Percentiles rank a stretch among this genome's conserved stretches.
Conservation (phyloP, 805 yeast species). For the Torulaspora indica region DNA sequence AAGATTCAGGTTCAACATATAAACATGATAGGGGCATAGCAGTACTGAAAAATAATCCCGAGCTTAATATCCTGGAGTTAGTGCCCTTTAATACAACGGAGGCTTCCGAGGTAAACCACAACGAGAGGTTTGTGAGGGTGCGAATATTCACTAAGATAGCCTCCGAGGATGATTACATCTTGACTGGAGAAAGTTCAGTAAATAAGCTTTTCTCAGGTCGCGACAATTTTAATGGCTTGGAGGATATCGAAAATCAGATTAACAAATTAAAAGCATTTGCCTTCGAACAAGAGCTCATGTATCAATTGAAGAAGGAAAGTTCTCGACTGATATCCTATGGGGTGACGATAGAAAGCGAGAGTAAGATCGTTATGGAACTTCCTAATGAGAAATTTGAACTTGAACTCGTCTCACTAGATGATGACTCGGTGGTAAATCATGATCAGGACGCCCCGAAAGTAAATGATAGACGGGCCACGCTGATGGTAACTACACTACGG, state of each 20-base stretch:
- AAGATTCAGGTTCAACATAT: constrained; percentile 81
- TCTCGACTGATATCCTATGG: constrained; percentile 61
- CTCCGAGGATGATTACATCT: constrained; percentile 46
- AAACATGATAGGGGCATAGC: constrained; percentile 70
- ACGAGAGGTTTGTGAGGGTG: constrained; percentile 51
- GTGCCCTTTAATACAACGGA: constrained; percentile 26
- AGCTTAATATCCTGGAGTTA: constrained; percentile 40
- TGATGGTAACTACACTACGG: constrained; percentile 34
- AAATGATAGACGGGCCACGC: constrained; percentile 37
- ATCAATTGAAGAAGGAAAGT: constrained; percentile 73
- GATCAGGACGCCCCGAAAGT: constrained; percentile 44
- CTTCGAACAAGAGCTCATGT: constrained; percentile 86
- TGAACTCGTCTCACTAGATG: constrained; percentile 49
- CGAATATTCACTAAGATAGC: constrained; percentile 53
- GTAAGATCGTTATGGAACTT: constrained; percentile 60
- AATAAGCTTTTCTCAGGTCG: constrained; percentile 18
- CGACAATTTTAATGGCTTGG: constrained; percentile 16
- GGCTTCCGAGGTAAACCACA: constrained; percentile 21
- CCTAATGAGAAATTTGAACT: constrained; percentile 66
- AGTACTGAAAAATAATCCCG: constrained; percentile 47
- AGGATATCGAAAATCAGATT: constrained; percentile 51
- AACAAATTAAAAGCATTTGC: constrained; percentile 64
- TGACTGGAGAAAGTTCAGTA: constrained; percentile 53
- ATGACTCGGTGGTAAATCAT: constrained; percentile 34
- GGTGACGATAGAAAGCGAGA: constrained; percentile 58